Evolutionary conservation across 495 filamentous ascomycete species (phyloP).

Genomic region (Tuber indicum): DNA sequence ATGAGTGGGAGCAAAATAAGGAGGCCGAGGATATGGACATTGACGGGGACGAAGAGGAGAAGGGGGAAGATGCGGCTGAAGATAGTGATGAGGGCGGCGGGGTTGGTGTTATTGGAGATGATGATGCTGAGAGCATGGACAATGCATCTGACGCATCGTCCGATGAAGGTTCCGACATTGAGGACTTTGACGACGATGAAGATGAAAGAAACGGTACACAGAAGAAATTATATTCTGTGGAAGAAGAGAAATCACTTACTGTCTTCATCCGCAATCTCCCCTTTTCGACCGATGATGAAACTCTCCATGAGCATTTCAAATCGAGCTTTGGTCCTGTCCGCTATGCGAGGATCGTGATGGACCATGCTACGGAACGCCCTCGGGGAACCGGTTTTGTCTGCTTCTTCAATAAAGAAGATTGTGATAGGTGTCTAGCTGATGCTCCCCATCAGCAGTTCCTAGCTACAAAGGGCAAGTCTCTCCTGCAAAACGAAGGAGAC

Average conservation of each 20-base stretch:
- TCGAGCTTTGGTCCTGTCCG: conserved; percentile 70
- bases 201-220: conserved; percentile 22
- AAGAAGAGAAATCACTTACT: conserved; percentile 59
- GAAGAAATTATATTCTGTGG: conserved; percentile 26
- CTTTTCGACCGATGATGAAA: conserved; percentile 72
- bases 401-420: conserved; percentile 73
- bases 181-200: conserved; percentile 19
- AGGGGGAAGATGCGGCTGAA: conserved; percentile 44
- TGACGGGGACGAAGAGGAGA: conserved; percentile 41
- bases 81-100: conserved; percentile 45
- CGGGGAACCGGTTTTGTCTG: conserved; percentile 92
- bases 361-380: conserved; percentile 72
- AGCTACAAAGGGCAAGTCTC: conserved; percentile 58
- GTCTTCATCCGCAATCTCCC: conserved; percentile 93
- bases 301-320: conserved; percentile 70
- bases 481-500: conserved; percentile 71
- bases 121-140: conserved; percentile 43
- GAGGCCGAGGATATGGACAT: conserved; percentile 35
- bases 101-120: conserved; percentile 40
- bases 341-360: conserved; percentile 84
- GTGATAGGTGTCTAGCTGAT: conserved; percentile 60
- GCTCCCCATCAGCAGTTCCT: conserved; percentile 54
- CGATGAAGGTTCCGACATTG: conserved; percentile 39
- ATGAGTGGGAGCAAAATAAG: conserved; percentile 62
- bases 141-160: conserved; percentile 35